A percentile compares a stretch with the other conserved stretches of the same genome.
These are phyloP conservation scores for Trypanosoma boissoni DNA, from an alignment of 208 protist species.

Conservation along the genomic window DNA sequence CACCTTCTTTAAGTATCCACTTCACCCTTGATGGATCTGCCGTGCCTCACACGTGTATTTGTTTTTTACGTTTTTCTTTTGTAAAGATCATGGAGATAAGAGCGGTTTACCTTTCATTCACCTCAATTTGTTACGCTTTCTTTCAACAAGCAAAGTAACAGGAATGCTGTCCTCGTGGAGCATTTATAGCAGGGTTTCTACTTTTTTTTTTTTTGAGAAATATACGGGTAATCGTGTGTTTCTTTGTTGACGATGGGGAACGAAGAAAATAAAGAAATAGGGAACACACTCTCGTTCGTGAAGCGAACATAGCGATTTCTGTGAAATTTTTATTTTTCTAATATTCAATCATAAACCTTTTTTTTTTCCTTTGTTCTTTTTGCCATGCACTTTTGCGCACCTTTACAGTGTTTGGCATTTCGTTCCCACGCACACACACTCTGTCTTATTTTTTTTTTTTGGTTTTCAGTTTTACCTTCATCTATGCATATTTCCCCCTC, in stretches of 20 bases:
- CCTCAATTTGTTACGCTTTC: too few relatives aligned
- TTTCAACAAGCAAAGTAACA: not conserved
- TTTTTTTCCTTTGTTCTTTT: not conserved
- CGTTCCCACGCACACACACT: not conserved
- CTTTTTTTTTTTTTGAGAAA: not conserved
- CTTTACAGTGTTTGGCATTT: too few relatives aligned
- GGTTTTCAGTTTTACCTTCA: not conserved
- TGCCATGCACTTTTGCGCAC: too few relatives aligned
- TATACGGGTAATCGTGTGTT: not conserved
- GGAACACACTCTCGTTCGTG: not conserved
- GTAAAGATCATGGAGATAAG: too few relatives aligned
- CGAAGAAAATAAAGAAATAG: too few relatives aligned
- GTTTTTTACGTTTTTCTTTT: too few relatives aligned
- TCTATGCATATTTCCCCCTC: not conserved
- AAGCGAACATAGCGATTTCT: not conserved
- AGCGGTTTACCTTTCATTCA: too few relatives aligned
- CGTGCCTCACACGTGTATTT: too few relatives aligned
- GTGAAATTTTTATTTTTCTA: not conserved
- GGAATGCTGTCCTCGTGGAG: not conserved
- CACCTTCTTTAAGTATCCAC: too few relatives aligned
- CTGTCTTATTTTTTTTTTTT: not conserved
- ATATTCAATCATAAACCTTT: not conserved
- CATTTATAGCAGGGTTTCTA: not conserved
- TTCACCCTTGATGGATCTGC: too few relatives aligned
- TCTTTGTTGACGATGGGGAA: too few relatives aligned